These are phyloP conservation scores for Cucurbitaria berberidis DNA, from an alignment of 2,329 filamentous ascomycete species.

Conservation along the genomic window DNA sequence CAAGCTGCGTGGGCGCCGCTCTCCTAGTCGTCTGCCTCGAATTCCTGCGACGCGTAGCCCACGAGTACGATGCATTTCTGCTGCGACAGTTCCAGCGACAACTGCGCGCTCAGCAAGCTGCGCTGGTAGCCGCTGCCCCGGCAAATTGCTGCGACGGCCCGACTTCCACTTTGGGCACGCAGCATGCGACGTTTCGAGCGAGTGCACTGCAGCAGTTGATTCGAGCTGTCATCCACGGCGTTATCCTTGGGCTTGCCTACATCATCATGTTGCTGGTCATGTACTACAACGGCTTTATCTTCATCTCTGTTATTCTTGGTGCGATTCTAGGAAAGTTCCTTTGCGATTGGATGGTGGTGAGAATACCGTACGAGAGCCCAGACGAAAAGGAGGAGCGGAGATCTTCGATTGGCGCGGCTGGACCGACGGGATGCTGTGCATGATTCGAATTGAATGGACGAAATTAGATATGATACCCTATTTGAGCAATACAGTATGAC, in stretches of 20 bases:
- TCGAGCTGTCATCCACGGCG: slow-evolving; percentile 70
- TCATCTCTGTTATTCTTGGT: slow-evolving; percentile 81
- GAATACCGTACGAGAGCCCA: slow-evolving; percentile 29
- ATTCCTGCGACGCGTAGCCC: slow-evolving; percentile 70
- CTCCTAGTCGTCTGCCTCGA: slow-evolving; percentile 77
- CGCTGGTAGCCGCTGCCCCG: slow-evolving; percentile 21
- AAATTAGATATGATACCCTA: neutral
- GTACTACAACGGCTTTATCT: slow-evolving; percentile 74
- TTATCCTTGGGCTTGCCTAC: slow-evolving; percentile 77
- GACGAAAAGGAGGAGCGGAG: slow-evolving; percentile 34
- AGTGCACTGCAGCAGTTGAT: slow-evolving; percentile 69
- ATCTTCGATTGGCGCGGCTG: slow-evolving; percentile 29
- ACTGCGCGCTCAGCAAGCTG: slow-evolving; percentile 34
- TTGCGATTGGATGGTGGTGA: slow-evolving; percentile 67
- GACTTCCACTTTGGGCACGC: slow-evolving; percentile 23
- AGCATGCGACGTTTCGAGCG: slow-evolving; percentile 55
- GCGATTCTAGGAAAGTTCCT: slow-evolving; percentile 74
- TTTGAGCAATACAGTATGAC: no score
- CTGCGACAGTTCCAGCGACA: slow-evolving; percentile 58
- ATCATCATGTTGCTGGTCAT: slow-evolving; percentile 76
- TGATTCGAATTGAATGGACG: slow-evolving; percentile 6
- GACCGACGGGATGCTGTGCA: slow-evolving; percentile 40
- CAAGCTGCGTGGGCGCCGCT: slow-evolving; percentile 78
- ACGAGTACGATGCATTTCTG: slow-evolving; percentile 75
- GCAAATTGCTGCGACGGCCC: slow-evolving; percentile 37